Base-by-base conservation (phyloP, 1,284 basidiomycete species). In the Ustanciosporium gigantosporum region DNA sequence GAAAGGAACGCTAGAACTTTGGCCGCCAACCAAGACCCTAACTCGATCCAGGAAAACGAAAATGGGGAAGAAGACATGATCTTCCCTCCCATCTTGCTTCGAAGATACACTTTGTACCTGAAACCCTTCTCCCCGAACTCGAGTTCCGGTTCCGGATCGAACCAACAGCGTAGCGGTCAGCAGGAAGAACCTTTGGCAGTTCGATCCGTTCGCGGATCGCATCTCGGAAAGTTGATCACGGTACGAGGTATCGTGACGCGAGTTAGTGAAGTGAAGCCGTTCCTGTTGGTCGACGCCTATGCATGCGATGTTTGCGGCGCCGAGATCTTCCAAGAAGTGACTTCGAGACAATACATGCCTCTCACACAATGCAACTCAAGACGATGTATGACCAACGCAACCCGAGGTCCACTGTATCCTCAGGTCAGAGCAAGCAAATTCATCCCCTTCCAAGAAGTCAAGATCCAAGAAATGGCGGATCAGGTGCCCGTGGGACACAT, bases 401-500 rank as follows among this genome's bases (percentile, higher is more conserved):
- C 91, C 38, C 87, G 83, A 25, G 92, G 93, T 6, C 88, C 88
- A n/a, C 80, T 99, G 50, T 90, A 95, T 76, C 96, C 97, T 89
- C 95, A 98, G 80, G 96, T 94, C 3, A 84, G 95, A 25, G 95
- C 95, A 17, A 91, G 90, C 80, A 87, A 95, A 51, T 99, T 98
- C 80, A 90, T 89, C 70, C 91, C 94, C 0, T 99, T 98, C 83
- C 95, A 99, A 78, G 95, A 99, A 79, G 86, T 96, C 65, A 95
- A 95, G 80, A 91, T 99, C 38, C 95, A 99, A 79, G 95, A 99
- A 80, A 95, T 98, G 94, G 90, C 95, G 20, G 95, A 98, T 76
- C 95, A 99, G 86, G 95, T 99, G 0, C 95, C 95, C 19, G 93
- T 98, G 27, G 95, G 95, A 3, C 95, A 99, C 78, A 98, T 99